phyloP scores from a whole-genome alignment of 2,329 filamentous ascomycete genomes.

The Thermoascus crustaceus region DNA sequence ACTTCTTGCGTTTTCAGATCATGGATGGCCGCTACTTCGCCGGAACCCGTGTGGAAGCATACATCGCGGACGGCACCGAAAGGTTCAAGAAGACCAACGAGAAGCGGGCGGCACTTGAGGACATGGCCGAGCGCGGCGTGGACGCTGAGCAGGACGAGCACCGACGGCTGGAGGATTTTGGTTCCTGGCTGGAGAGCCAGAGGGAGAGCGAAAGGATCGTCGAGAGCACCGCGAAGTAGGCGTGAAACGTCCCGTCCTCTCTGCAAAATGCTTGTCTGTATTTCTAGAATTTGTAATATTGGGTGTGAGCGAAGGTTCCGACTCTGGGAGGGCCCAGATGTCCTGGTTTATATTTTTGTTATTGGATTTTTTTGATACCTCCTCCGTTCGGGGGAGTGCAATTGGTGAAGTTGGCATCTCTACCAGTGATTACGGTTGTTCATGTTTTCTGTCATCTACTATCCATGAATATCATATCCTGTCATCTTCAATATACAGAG shows the following conservation, averaged over 20 bases:
- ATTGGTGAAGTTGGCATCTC: too few species aligned
- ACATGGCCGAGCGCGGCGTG: conserved; percentile 40
- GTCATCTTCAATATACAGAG: too few species aligned
- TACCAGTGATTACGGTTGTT: too few species aligned
- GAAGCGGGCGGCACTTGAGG: conserved; percentile 36
- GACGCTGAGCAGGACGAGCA: conserved; percentile 36
- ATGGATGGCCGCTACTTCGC: conserved; percentile 79
- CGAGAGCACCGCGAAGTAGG: conserved; percentile 16
- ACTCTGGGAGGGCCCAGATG: conserved; percentile 4
- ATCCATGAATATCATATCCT: too few species aligned
- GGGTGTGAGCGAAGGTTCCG: not conserved
- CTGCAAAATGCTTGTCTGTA: too few species aligned
- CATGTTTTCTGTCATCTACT: too few species aligned
- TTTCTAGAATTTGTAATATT: not conserved
- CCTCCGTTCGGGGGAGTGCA: too few species aligned
- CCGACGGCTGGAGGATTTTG: conserved; percentile 40
- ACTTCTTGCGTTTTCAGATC: conserved; percentile 29
- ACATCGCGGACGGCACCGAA: conserved; percentile 62
- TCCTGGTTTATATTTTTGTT: too few species aligned
- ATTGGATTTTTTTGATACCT: too few species aligned
- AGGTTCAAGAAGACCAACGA: conserved; percentile 60
- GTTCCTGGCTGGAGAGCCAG: conserved; percentile 37
- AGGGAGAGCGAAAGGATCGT: conserved; percentile 14
- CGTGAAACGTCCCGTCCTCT: not conserved
- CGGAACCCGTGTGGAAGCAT: conserved; percentile 62